phyloP scores from a whole-genome alignment of 225 moss, liverwort and hornwort species.

The Sphagnum contortum region DNA sequence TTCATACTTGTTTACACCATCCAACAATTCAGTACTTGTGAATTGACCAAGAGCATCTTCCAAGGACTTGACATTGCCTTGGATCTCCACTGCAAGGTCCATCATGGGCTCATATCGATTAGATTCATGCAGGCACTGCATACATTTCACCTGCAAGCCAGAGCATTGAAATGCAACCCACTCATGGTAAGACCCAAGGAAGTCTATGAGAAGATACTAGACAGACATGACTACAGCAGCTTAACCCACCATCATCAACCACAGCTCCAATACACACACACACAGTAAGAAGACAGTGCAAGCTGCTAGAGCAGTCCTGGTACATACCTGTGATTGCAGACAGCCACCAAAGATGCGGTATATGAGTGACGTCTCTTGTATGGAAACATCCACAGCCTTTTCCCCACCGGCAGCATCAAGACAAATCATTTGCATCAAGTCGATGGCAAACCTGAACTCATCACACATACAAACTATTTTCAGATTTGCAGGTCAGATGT shows the following conservation, averaged over 20 bases:
- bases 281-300: neutral
- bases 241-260: no score
- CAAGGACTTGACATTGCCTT: constrained; percentile 76
- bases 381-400: constrained; percentile 53
- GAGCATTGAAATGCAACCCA: constrained; percentile 4
- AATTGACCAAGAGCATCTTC: constrained; percentile 86
- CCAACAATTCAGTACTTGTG: constrained; percentile 77
- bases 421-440: constrained; percentile 91
- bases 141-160: constrained; percentile 88
- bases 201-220: no score
- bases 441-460: constrained; percentile 55
- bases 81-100: constrained; percentile 99
- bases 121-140: constrained; percentile 89
- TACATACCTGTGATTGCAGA: constrained; percentile 76
- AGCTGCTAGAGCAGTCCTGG: neutral
- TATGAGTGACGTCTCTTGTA: constrained; percentile 78
- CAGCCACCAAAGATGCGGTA: constrained; percentile 87
- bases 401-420: constrained; percentile 82
- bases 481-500: no score
- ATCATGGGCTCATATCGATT: constrained; percentile 95
- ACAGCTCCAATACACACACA: no score
- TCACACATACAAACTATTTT: no score
- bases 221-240: no score
- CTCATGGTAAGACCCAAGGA: no score
- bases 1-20: constrained; percentile 96